Percentiles rank a stretch among this genome's conserved stretches.
These are phyloP conservation scores for Micractinium conductrix DNA, from an alignment of 139 green algal genomes.

Conservation along the genomic window DNA sequence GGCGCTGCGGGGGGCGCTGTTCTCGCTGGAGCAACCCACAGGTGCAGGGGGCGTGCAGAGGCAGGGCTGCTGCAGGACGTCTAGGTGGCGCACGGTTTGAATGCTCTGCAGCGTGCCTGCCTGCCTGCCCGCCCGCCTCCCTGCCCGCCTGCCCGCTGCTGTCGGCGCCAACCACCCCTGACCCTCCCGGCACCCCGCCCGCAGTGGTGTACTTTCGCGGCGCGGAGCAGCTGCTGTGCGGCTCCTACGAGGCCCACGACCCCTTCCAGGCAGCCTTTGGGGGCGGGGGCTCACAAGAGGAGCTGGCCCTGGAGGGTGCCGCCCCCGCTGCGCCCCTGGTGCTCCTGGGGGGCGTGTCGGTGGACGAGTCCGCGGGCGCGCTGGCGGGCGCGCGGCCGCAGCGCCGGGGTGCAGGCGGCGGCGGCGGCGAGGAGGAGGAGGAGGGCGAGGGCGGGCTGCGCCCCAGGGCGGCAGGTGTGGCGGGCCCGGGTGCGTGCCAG, in stretches of 20 bases:
- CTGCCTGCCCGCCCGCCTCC: no score
- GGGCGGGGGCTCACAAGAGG: no score
- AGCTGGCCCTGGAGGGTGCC: slow-evolving; percentile 4
- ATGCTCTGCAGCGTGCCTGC: no score
- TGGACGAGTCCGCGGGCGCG: slow-evolving; percentile 5
- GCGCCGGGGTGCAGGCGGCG: neutral
- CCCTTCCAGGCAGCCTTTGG: neutral
- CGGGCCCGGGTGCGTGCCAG: neutral
- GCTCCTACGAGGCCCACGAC: neutral
- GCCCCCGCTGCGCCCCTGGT: slow-evolving; percentile 24
- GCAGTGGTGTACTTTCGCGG: slow-evolving; percentile 35
- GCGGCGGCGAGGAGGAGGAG: neutral
- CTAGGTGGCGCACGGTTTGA: no score
- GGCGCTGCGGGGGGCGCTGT: slow-evolving; percentile 27
- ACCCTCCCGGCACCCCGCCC: no score
- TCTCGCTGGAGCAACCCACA: slow-evolving; percentile 1
- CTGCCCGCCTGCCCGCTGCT: no score
- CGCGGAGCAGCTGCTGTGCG: slow-evolving; percentile 18
- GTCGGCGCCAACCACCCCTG: no score
- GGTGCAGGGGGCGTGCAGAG: neutral
- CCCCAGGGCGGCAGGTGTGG: neutral
- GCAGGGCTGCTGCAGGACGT: no score
- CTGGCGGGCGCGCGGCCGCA: slow-evolving; percentile 4
- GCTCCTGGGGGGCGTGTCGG: slow-evolving; percentile 7
- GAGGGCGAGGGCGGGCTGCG: neutral